A percentile compares a stretch with the other conserved stretches of the same genome.
Conservation (phyloP, 148 eudicot genomes). For the Cornus suecica region DNA sequence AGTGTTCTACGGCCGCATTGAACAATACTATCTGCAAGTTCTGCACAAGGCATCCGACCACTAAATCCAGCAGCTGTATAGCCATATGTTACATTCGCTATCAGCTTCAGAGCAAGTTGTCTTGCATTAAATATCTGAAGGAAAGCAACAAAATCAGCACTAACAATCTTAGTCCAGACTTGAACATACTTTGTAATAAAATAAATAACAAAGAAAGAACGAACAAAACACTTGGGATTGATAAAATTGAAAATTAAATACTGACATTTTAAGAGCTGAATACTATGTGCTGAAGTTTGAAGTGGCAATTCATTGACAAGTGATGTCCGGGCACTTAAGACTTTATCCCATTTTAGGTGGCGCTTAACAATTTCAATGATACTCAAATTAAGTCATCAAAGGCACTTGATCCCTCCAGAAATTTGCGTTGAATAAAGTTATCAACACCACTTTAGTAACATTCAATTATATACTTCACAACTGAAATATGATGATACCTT, state of each 20-base stretch:
- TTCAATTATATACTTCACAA: neutral
- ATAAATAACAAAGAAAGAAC: neutral
- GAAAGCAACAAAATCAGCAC: neutral
- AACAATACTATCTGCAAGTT: constrained; percentile 95
- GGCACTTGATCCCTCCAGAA: no score
- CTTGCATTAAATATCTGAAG: constrained; percentile 81
- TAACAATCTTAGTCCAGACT: neutral
- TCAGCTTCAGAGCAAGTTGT: constrained; percentile 92
- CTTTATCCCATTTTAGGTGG: no score
- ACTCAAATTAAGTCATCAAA: no score
- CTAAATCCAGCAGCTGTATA: constrained; percentile 99
- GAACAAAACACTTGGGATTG: neutral
- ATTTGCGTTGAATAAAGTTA: no score
- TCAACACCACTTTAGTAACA: neutral
- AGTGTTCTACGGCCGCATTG: constrained; percentile 98
- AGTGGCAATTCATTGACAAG: no score
- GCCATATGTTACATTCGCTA: constrained; percentile 95
- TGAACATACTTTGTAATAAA: neutral
- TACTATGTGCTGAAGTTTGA: no score
- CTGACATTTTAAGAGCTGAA: no score
- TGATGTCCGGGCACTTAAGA: no score
- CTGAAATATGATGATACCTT: neutral
- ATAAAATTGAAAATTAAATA: no score
- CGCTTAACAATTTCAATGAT: no score
- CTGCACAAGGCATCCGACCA: constrained; percentile 99